phyloP scores from a whole-genome alignment of 768 basidiomycete species.

The Boletus rubropictus region DNA sequence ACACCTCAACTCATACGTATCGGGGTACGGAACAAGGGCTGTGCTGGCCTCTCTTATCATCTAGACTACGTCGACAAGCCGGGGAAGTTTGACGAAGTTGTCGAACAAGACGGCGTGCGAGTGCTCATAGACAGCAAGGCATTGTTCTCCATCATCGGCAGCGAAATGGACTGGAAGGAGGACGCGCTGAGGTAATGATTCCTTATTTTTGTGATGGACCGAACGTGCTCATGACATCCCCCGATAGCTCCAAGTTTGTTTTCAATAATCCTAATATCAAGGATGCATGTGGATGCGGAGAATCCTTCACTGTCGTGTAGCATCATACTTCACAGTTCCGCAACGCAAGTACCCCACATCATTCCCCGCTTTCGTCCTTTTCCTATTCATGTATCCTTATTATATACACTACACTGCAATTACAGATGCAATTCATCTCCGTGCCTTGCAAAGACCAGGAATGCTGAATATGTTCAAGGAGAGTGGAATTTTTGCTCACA shows the following conservation, averaged over 20 bases:
- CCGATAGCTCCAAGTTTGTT: conserved; percentile 64
- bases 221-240: conserved; percentile 2
- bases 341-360: conserved; percentile 11
- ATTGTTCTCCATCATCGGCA: conserved; percentile 95
- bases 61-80: conserved; percentile 91
- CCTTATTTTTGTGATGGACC: not conserved
- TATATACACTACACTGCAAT: conserved; percentile 14
- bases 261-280: conserved; percentile 92
- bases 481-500: conserved; percentile 14
- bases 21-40: conserved; percentile 95
- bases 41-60: conserved; percentile 81
- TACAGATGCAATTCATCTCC: conserved; percentile 1
- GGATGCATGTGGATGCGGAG: conserved; percentile 92
- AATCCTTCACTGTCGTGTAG: conserved; percentile 69
- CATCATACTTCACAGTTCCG: conserved; percentile 4
- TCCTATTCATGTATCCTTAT: conserved; percentile 28
- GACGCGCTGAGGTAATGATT: conserved; percentile 67
- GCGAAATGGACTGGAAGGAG: conserved; percentile 99
- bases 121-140: conserved; percentile 97
- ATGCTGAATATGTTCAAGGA: conserved; percentile 1
- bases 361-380: conserved; percentile 1
- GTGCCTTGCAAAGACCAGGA: not conserved
- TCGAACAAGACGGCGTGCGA: conserved; percentile 89
- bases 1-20: conserved; percentile 91
- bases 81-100: conserved; percentile 91